Conservation (phyloP, 306 rosid species). For the Astragalus glycyphyllos region DNA sequence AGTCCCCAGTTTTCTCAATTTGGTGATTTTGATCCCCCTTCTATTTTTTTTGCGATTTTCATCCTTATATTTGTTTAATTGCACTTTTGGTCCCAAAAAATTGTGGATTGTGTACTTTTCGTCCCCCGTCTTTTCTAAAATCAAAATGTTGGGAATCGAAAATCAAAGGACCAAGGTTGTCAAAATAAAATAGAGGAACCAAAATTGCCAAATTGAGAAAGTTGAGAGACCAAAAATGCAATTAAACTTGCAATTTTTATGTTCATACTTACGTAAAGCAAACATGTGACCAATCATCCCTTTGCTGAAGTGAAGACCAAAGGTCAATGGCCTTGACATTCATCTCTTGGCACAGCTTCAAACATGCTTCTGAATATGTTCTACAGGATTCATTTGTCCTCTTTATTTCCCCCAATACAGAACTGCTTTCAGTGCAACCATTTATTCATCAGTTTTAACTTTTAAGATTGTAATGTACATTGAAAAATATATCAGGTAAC, state of each 20-base stretch:
- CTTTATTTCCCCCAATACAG: not conserved
- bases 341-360: slow-evolving; percentile 65
- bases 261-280: slow-evolving; percentile 68
- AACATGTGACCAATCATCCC: slow-evolving; percentile 62
- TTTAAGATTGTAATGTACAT: slow-evolving; percentile 7
- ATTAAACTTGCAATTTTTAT: not conserved
- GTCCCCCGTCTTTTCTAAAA: too few relatives aligned
- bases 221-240: too few relatives aligned
- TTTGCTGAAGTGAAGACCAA: slow-evolving; percentile 68
- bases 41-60: too few relatives aligned
- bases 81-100: too few relatives aligned
- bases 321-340: slow-evolving; percentile 68
- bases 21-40: too few relatives aligned
- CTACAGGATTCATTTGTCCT: slow-evolving; percentile 63
- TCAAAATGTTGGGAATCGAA: too few relatives aligned
- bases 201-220: not conserved
- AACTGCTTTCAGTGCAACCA: slow-evolving; percentile 39
- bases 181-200: too few relatives aligned
- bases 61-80: too few relatives aligned
- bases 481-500: not conserved
- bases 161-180: too few relatives aligned
- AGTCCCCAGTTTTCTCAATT: too few relatives aligned
- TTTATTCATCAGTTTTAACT: slow-evolving; percentile 13
- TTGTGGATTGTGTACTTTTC: too few relatives aligned
- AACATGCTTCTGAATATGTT: slow-evolving; percentile 78